Evolutionary conservation across 345 rosid species (phyloP).

Genomic region (Rubroshorea leprosula): DNA sequence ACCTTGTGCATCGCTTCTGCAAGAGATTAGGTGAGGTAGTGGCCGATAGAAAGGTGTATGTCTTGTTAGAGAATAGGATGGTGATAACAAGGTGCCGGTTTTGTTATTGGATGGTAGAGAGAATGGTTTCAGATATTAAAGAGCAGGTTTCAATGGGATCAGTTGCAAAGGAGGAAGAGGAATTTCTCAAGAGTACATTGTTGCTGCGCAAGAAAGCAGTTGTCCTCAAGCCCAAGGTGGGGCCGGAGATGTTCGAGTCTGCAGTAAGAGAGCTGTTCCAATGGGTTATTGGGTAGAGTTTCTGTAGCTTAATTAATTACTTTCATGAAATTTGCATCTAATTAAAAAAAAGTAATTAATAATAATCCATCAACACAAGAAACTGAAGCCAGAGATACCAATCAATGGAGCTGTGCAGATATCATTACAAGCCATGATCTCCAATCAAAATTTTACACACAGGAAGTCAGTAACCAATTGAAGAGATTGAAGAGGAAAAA

Average conservation of each 20-base stretch:
- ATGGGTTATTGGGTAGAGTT: background rate
- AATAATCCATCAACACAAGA: too few species aligned
- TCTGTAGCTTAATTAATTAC: too few species aligned
- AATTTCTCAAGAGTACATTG: background rate
- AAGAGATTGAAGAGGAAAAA: background rate
- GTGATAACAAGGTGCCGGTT: too few species aligned
- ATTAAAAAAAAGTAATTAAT: too few species aligned
- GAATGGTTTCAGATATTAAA: background rate
- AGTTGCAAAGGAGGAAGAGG: background rate
- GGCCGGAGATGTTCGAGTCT: conserved; percentile 5
- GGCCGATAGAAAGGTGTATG: background rate
- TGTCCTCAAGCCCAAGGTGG: background rate
- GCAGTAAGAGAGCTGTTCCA: conserved; percentile 6
- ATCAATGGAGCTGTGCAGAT: background rate
- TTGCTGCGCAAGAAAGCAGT: background rate
- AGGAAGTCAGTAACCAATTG: background rate
- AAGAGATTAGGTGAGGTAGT: background rate
- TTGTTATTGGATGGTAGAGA: conserved; percentile 11
- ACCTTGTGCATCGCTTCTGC: background rate
- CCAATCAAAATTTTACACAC: background rate
- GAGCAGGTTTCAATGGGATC: background rate
- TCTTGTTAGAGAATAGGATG: too few species aligned
- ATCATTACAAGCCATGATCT: background rate
- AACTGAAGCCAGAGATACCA: too few species aligned
- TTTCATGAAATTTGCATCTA: too few species aligned